Percentiles rank a stretch among this genome's conserved stretches.
These are phyloP conservation scores for Russula sp. DNA, from an alignment of 768 basidiomycete genomes.

Conservation along the genomic window DNA sequence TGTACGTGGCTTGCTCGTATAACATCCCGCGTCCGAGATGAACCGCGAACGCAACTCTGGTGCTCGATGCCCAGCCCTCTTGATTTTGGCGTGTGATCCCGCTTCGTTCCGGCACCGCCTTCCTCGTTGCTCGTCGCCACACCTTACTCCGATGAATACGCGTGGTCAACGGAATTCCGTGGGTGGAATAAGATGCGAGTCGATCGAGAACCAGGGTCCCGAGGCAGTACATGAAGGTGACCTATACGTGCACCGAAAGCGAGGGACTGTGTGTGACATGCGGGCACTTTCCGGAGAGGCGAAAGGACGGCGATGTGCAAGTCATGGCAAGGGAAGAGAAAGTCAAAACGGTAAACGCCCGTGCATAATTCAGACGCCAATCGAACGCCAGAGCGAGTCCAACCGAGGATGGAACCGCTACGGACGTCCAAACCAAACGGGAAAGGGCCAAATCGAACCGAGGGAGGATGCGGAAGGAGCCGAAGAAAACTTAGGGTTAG, in stretches of 20 bases:
- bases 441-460: not conserved
- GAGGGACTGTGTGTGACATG: conserved; percentile 8
- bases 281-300: conserved; percentile 11
- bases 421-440: conserved; percentile 2
- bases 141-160: conserved; percentile 13
- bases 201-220: conserved; percentile 23
- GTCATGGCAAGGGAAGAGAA: conserved; percentile 25
- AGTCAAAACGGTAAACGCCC: conserved; percentile 2
- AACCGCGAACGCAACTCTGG: conserved; percentile 12
- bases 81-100: conserved; percentile 13
- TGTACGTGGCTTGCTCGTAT: conserved; percentile 19
- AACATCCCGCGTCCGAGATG: conserved; percentile 10
- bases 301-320: conserved; percentile 6
- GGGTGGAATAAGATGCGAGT: conserved; percentile 6
- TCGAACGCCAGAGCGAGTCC: conserved; percentile 4
- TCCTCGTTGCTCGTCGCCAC: conserved; percentile 19
- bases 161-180: conserved; percentile 8
- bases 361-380: conserved; percentile 13
- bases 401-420: not conserved
- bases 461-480: conserved; percentile 1
- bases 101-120: conserved; percentile 27
- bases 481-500: conserved; percentile 3
- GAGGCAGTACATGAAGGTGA: conserved; percentile 23
- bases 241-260: conserved; percentile 13
- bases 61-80: conserved; percentile 9